Evolutionary conservation across 306 rosid species (phyloP).

Genomic region (Glycine latifolia): DNA sequence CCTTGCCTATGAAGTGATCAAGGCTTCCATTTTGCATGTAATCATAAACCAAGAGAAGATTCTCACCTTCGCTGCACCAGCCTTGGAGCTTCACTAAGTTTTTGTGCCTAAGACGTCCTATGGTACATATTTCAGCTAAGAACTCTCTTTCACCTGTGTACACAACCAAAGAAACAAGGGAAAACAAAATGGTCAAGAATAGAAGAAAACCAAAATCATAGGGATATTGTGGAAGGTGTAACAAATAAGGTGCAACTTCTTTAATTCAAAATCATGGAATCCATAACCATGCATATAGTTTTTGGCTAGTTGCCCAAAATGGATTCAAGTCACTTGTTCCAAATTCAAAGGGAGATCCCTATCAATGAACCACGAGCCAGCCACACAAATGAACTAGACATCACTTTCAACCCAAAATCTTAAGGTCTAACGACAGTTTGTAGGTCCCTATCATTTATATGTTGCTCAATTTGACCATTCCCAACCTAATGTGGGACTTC

Average conservation of each 20-base stretch:
- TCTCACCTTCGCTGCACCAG: slow-evolving; percentile 57
- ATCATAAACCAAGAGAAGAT: slow-evolving; percentile 59
- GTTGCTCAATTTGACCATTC: not conserved
- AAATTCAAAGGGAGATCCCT: not conserved
- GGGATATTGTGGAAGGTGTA: not conserved
- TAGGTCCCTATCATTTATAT: not conserved
- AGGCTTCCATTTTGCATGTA: slow-evolving; percentile 73
- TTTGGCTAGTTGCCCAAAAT: not conserved
- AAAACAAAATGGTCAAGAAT: not conserved
- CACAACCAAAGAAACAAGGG: slow-evolving; percentile 8
- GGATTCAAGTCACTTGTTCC: not conserved
- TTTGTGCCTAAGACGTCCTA: slow-evolving; percentile 65
- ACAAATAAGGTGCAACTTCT: not conserved
- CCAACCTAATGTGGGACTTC: not conserved
- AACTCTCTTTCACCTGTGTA: slow-evolving; percentile 68
- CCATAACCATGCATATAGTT: not conserved
- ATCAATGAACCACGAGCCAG: not conserved
- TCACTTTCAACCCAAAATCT: too few species aligned
- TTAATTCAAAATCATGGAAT: not conserved
- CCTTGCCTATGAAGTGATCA: slow-evolving; percentile 57
- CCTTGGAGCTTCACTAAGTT: slow-evolving; percentile 67
- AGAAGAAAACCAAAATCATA: not conserved
- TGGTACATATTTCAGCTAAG: slow-evolving; percentile 68
- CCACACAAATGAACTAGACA: too few species aligned
- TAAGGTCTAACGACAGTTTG: not conserved